A percentile compares a stretch with the other conserved stretches of the same genome.
Evolutionary conservation across 2,329 filamentous ascomycete species (phyloP).

Genomic region (Beauveria pseudobassiana): DNA sequence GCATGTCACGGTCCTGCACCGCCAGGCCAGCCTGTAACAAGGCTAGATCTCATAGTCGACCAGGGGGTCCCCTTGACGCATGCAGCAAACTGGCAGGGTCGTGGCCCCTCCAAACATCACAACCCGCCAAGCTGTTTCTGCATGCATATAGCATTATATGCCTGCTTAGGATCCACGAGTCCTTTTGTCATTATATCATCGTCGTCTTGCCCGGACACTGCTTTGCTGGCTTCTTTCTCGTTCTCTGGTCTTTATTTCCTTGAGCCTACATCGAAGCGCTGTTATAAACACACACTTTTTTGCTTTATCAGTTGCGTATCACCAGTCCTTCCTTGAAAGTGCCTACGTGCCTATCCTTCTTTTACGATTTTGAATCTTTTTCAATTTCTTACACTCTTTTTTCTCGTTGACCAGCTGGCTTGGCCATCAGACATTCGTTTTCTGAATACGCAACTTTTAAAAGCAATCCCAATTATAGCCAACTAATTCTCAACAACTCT

Average conservation of each 20-base stretch:
- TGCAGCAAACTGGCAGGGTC: conserved; percentile 2
- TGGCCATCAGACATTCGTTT: conserved; percentile 50
- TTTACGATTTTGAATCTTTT: conserved; percentile 30
- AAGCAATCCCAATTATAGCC: not conserved
- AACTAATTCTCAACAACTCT: conserved; percentile 1
- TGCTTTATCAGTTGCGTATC: conserved; percentile 3
- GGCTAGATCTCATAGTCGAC: conserved; percentile 19
- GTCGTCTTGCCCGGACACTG: conserved; percentile 4
- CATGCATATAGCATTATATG: not conserved
- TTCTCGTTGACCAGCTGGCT: conserved; percentile 39
- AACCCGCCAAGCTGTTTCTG: conserved; percentile 11
- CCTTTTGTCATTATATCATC: not conserved
- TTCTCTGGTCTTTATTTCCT: not conserved
- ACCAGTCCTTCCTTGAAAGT: conserved; percentile 20
- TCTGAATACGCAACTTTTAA: conserved; percentile 19
- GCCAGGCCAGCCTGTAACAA: conserved; percentile 20
- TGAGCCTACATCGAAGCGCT: not conserved
- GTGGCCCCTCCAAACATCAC: conserved; percentile 11
- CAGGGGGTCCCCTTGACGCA: conserved; percentile 8
- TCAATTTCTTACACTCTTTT: conserved; percentile 30
- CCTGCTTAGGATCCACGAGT: not conserved
- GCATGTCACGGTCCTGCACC: conserved; percentile 15
- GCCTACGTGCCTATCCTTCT: conserved; percentile 11
- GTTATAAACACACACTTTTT: not conserved
- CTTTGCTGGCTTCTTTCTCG: not conserved